Evolutionary conservation across 768 basidiomycete species (phyloP), one percentile per base, ranked within the genome.

Genomic region (Leccinum broughii): DNA sequence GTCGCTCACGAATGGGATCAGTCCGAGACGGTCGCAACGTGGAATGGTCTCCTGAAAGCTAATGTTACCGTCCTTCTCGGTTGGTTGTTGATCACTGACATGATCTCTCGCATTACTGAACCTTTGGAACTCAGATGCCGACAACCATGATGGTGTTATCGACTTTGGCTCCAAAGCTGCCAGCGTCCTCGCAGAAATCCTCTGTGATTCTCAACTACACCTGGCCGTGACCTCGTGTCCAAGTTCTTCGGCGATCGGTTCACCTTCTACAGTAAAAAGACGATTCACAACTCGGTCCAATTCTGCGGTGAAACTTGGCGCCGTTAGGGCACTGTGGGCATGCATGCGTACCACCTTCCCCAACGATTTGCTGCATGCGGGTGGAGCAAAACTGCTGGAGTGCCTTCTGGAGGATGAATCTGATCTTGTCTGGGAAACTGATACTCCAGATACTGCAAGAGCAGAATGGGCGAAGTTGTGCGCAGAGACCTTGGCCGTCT

Each of bases 381-480:
- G 81, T 1, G 83, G 78, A 1, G 76, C 80, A 60, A 73, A 69
- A 30, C 65, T 92, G 2, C 72, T 88, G 6, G 72, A 65, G 7
- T 79, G 75, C 64, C 76, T 92, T 22, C 70, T 84, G 65, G 71
- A 79, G 56, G 77, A 77, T 44, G 83, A 84, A 57, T 70, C 75
- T 15, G 75, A 77, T 32, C 76, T 85, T 11, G 70, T 81, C 32
- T 74, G 71, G 60, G 77, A 79, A 53, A 75, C 79, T 20, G 79
- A 80, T 44, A 67, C 74, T 17, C 73, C 76, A 2, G 77, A 81
- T 39, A 73, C 78, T 32, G 80, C 85, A 11, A 78, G 81, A 52
- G 72, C 70, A 17, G 77, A 81, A 41, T 92, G 90, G 90, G 80
- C 84, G 2, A 73, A 68, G 15, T 69, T 92, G 0, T 87, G 85